phyloP scores from a whole-genome alignment of 2,329 filamentous ascomycete genomes.

The Exutisphaerella laricina region DNA sequence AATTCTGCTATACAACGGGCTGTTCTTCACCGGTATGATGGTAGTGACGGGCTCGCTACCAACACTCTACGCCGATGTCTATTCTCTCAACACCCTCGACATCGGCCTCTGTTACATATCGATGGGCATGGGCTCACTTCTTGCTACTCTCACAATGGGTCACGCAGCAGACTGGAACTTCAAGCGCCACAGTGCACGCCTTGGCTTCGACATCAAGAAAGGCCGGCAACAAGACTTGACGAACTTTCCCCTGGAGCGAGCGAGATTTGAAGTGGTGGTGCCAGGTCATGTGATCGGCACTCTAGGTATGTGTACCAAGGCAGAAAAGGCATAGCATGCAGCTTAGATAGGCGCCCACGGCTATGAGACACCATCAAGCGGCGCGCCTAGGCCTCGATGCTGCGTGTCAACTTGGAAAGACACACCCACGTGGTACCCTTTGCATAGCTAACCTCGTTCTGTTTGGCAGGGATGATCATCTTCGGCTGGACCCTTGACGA shows the following conservation, averaged over 20 bases:
- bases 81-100: constrained; percentile 30
- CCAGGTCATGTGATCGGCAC: constrained; percentile 35
- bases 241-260: constrained; percentile 48
- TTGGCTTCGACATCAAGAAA: constrained; percentile 56
- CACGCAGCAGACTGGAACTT: constrained; percentile 68
- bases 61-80: constrained; percentile 34
- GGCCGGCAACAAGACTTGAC: constrained; percentile 52
- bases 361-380: too few relatives aligned
- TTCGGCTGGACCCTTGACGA: constrained; percentile 42
- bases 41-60: constrained; percentile 44
- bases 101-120: constrained; percentile 29
- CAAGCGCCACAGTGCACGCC: constrained; percentile 56
- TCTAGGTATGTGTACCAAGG: too few relatives aligned
- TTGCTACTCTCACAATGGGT: constrained; percentile 44
- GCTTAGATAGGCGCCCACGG: too few relatives aligned
- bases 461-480: too few relatives aligned
- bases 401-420: too few relatives aligned
- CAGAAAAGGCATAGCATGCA: too few relatives aligned
- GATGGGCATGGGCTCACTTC: constrained; percentile 37
- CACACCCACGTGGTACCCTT: too few relatives aligned
- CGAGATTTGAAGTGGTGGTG: constrained; percentile 38
- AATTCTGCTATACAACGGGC: constrained; percentile 27
- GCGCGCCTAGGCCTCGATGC: too few relatives aligned
- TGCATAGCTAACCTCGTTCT: too few relatives aligned
- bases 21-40: constrained; percentile 45